A percentile compares a stretch with the other conserved stretches of the same genome.
Evolutionary conservation across 768 basidiomycete genomes (phyloP).

Genomic region (Pleurotus giganteus): DNA sequence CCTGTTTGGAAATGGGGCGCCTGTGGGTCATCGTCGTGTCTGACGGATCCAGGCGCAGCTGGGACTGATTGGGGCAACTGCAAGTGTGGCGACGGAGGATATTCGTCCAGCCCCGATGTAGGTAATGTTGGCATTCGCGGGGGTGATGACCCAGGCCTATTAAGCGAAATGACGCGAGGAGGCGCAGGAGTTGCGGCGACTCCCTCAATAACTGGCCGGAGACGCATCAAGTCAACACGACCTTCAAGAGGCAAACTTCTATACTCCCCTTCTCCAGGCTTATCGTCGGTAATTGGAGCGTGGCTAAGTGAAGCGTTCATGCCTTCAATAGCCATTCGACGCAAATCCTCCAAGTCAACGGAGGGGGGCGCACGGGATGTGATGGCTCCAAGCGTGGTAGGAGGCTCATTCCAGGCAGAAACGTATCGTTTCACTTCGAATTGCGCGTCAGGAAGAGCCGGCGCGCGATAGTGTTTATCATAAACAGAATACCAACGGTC

Average conservation of each 20-base stretch:
- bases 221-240: constrained; percentile 84
- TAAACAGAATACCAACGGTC: constrained; percentile 92
- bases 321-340: constrained; percentile 59
- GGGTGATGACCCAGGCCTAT: constrained; percentile 26
- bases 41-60: constrained; percentile 27
- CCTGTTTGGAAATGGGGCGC: not conserved
- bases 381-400: constrained; percentile 17
- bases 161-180: constrained; percentile 24
- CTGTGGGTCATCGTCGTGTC: constrained; percentile 11
- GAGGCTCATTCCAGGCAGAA: constrained; percentile 69
- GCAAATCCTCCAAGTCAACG: constrained; percentile 68
- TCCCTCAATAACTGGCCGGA: constrained; percentile 19
- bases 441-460: constrained; percentile 38
- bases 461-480: constrained; percentile 79
- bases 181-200: constrained; percentile 34
- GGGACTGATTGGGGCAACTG: constrained; percentile 47
- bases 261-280: constrained; percentile 66
- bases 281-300: constrained; percentile 13
- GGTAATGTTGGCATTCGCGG: constrained; percentile 50
- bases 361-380: constrained; percentile 32
- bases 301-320: constrained; percentile 30
- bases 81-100: constrained; percentile 61
- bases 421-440: constrained; percentile 69
- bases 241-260: constrained; percentile 82
- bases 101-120: constrained; percentile 59